Base-by-base conservation (phyloP, 495 filamentous ascomycete species). In the Trichoderma orchidacearum region DNA sequence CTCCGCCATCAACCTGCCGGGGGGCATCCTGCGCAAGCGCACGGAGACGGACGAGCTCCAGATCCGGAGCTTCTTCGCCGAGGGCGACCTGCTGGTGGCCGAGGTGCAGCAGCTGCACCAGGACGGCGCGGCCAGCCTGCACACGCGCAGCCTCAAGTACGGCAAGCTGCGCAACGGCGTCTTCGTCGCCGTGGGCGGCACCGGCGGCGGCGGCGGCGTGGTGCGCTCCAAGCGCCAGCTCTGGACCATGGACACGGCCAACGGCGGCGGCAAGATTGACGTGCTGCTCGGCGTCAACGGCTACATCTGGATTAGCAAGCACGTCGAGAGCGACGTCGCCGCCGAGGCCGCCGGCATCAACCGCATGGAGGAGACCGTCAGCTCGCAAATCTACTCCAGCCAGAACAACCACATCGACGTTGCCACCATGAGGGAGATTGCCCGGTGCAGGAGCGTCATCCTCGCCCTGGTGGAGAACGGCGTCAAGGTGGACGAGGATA, bases 41-140 rank as follows among this genome's bases (percentile, higher is more conserved):
- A 97, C 93, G 4, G 87, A 86, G 61, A 90, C 92, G 5, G 93
- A 98, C 66, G 94, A 97, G 70, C 75, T 98, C 58, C 90, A 96
- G 63, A 96, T 98, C 64, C 81, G 93, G 21, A 89, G 80, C 6
- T 96, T 95, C 66, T 96, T 96, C 72, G 79, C 79, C 27, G 92
- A 96, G 68, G 92, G 92, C 12, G 91, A 96, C 63, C 67, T 96
- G 32, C 71, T 96, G 11, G 84, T 95, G 0, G 91, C 91, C 4
- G 91, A 96, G 70, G 88, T 98, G 56, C 93, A 97, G 75, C 78
- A 76, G 57, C 74, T 98, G 52, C 86, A 85, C 67, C 69, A 73
- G 23, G 90, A 96, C 63, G 91, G 91, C 21, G 82, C 79, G 3
- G 91, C 93, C 1, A 81, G 83, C 52, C 74, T 98, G 62, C 93